Conservation (phyloP, 305 asterid genomes). For the Nicotiana rustica region DNA sequence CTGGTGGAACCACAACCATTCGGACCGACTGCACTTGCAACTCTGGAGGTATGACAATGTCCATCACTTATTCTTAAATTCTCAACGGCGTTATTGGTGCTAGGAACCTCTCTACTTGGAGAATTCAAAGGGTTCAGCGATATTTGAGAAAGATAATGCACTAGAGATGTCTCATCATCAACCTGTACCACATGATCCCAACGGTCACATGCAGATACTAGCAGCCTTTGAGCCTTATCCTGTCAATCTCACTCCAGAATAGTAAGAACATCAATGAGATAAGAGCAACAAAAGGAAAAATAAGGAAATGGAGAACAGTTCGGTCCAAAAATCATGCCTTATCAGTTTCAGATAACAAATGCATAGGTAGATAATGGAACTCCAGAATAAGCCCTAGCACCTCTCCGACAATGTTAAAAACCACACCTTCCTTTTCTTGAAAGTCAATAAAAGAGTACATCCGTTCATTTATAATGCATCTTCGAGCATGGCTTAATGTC, state of each 20-base stretch:
- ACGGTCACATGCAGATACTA: slow-evolving; percentile 45
- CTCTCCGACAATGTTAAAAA: slow-evolving; percentile 46
- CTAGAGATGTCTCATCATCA: slow-evolving; percentile 42
- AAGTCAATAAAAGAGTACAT: slow-evolving; percentile 29
- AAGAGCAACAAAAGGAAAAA: slow-evolving; percentile 1
- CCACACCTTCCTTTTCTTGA: slow-evolving; percentile 39
- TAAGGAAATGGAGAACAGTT: not conserved
- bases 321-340: slow-evolving; percentile 40
- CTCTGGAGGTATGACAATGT: slow-evolving; percentile 26
- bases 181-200: slow-evolving; percentile 30
- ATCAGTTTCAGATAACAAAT: slow-evolving; percentile 36
- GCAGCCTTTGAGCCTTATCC: slow-evolving; percentile 45
- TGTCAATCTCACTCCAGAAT: slow-evolving; percentile 35
- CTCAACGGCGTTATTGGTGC: not conserved
- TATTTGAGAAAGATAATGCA: slow-evolving; percentile 37
- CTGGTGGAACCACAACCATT: not conserved
- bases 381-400: slow-evolving; percentile 45
- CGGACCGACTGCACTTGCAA: not conserved
- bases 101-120: slow-evolving; percentile 14
- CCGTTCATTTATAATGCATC: slow-evolving; percentile 43
- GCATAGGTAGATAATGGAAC: slow-evolving; percentile 37
- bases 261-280: slow-evolving; percentile 10
- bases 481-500: slow-evolving; percentile 46
- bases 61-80: slow-evolving; percentile 23
- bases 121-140: slow-evolving; percentile 4